Evolutionary conservation across 352 stramenopile genomes (phyloP), one percentile per base, ranked within the genome.

Genomic region (Phytophthora pini): DNA sequence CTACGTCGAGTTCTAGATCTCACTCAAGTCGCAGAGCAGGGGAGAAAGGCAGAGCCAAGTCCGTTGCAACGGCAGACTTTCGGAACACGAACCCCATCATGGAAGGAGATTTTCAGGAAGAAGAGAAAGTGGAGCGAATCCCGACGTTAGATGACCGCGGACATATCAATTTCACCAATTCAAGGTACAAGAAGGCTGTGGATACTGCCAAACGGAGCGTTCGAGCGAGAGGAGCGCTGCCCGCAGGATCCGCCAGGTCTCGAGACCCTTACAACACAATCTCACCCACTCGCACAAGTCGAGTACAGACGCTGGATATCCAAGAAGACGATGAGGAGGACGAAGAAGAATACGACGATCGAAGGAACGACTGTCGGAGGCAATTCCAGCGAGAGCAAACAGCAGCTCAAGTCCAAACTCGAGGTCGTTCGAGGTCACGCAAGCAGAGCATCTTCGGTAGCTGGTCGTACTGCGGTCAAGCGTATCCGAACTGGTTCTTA

Each of bases 371-470:
- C 12, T 53, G 39, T n/a, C n/a, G 44, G n/a, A 63, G 49, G 22
- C 56, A 65, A 20, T 60, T 66, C 31, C 60, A 58, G 31, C 61
- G 24, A 26, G 24, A 61, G 12, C 65, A 66, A 34, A 46, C 68
- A 38, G 51, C 38, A 43, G 38, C 7, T n/a, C 73, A 51, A 5
- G 11, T 41, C n/a, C 66, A 64, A 15, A 50, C 44, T 0, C 60
- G 52, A 0, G 55, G 40, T 15, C 65, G 70, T 1, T 61, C 70
- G 20, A 63, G 73, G 12, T 79, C 70, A 2, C 58, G 70, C 27
- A 82, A 82, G 58, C 70, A 68, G 20, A 84, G 70, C 45, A 76
- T 80, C 22, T 75, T 76, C 45, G 51, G 61, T 8, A 77, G 51
- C 24, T 84, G 76, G 76, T 67, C 63, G 7, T 84, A 66, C 55